Base-by-base conservation (phyloP, 2,329 filamentous ascomycete genomes). In the Colletotrichum tofieldiae region DNA sequence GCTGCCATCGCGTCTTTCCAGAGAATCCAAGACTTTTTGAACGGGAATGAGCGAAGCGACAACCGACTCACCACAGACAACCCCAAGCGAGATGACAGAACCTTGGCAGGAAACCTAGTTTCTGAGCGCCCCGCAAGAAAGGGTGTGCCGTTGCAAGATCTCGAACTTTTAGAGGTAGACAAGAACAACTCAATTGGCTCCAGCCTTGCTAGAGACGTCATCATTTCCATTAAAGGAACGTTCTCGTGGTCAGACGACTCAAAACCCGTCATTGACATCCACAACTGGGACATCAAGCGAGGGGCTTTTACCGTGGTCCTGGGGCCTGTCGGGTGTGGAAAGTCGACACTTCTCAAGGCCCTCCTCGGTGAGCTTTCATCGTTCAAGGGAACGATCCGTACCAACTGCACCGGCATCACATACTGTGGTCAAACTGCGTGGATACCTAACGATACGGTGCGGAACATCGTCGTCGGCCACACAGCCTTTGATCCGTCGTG, bases 271-370 rank as follows among this genome's bases (percentile, higher is more conserved):
- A 61, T 76, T 45, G 67, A 52, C 18, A 69, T 77, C 41, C 67
- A 37, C 0, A 62, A 35, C 29, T 70, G 58, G 60, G 65, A 26
- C 18, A 61, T 67, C 35, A 26, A 54, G 18, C 23, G 69, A 52
- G 29, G 68, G 16, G 49, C 60, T 35, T 67, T 79, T 37, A 78
- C 76, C 8, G 73, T 80, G 5, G 32, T 83, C 2, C 71, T 81
- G 7, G 82, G 82, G 0, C 81, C 81, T 0, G 79, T 84, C 0
- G 82, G 81, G 0, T 80, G 76, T 32, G 82, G 82, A 12, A 84
- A 83, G 67, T 80, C 79, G 0, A 80, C 79, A 2, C 67, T 82
- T 1, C 73, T 82, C 41, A 78, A 80, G 41, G 72, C 77, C 14
- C 63, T 83, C 0, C 76, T 82, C 0, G 78, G 79, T 11, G 79